Percentiles rank a stretch among this genome's conserved stretches.
These are phyloP conservation scores for Pseudisothecium myosuroides DNA, from an alignment of 225 moss, liverwort and hornwort species.

Conservation along the genomic window DNA sequence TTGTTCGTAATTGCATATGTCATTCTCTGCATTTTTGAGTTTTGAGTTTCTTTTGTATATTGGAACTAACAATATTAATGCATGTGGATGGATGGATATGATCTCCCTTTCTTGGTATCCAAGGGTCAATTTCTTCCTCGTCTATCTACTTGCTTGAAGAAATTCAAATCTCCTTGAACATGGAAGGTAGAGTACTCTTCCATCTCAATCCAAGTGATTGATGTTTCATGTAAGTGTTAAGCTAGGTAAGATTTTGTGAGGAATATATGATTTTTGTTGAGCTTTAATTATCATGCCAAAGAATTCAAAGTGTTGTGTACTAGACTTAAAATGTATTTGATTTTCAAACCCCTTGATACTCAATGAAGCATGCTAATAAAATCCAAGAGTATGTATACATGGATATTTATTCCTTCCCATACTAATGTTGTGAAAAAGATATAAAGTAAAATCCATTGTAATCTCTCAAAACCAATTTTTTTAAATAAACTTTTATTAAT, in stretches of 20 bases:
- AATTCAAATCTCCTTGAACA: background rate
- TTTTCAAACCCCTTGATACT: background rate
- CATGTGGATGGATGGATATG: background rate
- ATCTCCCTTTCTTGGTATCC: background rate
- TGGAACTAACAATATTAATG: background rate
- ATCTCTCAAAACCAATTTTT: background rate
- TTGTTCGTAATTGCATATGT: background rate
- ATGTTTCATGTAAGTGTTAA: background rate
- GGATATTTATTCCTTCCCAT: background rate
- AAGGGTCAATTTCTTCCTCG: background rate
- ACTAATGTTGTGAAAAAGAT: background rate
- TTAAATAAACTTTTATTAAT: background rate
- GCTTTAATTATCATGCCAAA: background rate
- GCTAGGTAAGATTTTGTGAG: background rate
- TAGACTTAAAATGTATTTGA: background rate
- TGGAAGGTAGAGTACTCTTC: background rate
- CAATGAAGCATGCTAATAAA: background rate
- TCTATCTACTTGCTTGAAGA: background rate
- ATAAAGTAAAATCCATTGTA: background rate
- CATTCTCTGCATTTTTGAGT: background rate
- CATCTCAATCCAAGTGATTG: background rate
- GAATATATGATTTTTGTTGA: background rate
- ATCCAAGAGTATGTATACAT: background rate
- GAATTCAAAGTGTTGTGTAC: accelerated
- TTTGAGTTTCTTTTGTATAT: background rate